Evolutionary conservation across 1,139 yeast species (phyloP).

Genomic region (Debaryomyces udenii): DNA sequence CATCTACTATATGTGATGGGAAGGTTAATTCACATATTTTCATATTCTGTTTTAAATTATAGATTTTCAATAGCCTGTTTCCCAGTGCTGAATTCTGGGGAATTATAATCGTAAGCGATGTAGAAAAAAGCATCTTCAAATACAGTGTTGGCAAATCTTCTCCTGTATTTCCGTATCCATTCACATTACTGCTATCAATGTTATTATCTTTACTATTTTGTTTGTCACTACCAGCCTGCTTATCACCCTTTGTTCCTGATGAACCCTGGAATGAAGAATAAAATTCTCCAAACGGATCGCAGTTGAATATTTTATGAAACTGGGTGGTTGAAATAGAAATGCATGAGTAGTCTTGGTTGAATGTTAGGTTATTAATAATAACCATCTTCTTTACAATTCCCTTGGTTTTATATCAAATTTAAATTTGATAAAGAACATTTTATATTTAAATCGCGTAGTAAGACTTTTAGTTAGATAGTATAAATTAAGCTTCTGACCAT

Average conservation of each 20-base stretch:
- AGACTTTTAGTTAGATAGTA: too few species aligned
- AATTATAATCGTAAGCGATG: conserved; percentile 67
- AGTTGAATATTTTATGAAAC: conserved; percentile 44
- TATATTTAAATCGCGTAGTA: conserved; percentile 5
- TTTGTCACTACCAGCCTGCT: conserved; percentile 2
- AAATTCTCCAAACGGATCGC: conserved; percentile 54
- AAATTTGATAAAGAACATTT: neutral
- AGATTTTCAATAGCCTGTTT: conserved; percentile 56
- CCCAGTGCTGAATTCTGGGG: conserved; percentile 47
- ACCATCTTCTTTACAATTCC: conserved; percentile 13
- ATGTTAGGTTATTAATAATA: conserved; percentile 41
- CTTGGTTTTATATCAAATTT: conserved; percentile 1
- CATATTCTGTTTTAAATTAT: conserved; percentile 68
- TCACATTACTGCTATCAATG: conserved; percentile 6
- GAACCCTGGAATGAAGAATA: conserved; percentile 28
- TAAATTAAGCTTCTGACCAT: too few species aligned
- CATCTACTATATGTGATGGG: conserved; percentile 61
- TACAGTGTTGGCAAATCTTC: conserved; percentile 29
- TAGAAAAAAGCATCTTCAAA: conserved; percentile 69
- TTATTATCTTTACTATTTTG: conserved; percentile 32
- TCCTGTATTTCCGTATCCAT: conserved; percentile 5
- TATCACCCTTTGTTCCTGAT: conserved; percentile 11
- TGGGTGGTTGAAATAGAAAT: conserved; percentile 40
- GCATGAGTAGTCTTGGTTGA: conserved; percentile 50
- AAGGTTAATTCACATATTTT: conserved; percentile 73